Percentiles rank a stretch among this genome's conserved stretches.
phyloP scores from a whole-genome alignment of 345 rosid species.

The Eucalyptus tenuipes region DNA sequence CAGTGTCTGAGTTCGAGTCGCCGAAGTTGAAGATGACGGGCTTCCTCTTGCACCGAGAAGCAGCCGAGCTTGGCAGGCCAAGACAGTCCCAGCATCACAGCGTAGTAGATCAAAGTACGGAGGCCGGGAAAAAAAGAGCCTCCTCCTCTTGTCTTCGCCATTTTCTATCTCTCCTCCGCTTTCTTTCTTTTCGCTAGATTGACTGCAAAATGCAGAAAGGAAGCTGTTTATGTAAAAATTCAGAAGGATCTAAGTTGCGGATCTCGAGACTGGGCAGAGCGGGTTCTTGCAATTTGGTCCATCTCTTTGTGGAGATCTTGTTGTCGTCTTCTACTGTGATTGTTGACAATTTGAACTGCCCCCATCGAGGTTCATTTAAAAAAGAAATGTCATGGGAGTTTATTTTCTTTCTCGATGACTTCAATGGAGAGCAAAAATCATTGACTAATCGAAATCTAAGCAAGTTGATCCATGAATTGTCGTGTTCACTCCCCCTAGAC shows the following conservation, averaged over 20 bases:
- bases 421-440: not conserved
- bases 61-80: not conserved
- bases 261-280: not conserved
- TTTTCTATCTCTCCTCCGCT: not conserved
- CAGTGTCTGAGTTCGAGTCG: slow-evolving; percentile 46
- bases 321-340: not conserved
- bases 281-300: not conserved
- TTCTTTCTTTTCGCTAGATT: not conserved
- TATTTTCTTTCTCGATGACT: not conserved
- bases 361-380: not conserved
- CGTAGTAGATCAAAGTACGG: not conserved
- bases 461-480: not conserved
- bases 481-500: not conserved
- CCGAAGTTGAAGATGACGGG: slow-evolving; percentile 36
- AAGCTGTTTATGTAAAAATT: not conserved
- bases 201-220: not conserved
- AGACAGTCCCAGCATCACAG: not conserved
- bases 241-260: not conserved
- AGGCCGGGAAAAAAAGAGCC: not conserved
- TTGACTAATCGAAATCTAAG: not conserved
- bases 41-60: slow-evolving; percentile 9
- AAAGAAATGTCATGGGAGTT: not conserved
- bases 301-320: not conserved
- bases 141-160: not conserved
- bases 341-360: accelerated